These are phyloP conservation scores for Monosporascus sp. DNA, from an alignment of 2,329 filamentous ascomycete genomes.

Conservation along the genomic window DNA sequence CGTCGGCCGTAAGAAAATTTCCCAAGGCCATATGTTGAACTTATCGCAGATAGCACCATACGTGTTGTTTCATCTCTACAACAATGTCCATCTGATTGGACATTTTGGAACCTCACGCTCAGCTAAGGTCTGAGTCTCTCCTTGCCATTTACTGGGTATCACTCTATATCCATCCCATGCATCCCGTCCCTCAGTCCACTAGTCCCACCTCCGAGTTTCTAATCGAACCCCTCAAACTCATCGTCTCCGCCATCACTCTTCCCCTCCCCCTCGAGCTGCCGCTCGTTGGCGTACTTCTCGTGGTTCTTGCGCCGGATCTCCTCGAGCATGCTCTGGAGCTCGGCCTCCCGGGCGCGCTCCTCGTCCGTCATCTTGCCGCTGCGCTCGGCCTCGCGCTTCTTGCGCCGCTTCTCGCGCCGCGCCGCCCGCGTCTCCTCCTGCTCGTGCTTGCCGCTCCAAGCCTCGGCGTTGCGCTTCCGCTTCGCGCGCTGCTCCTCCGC, in stretches of 20 bases:
- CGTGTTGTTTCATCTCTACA: too few species aligned
- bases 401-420: constrained; percentile 59
- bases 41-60: too few species aligned
- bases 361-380: constrained; percentile 64
- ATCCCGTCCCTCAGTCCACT: constrained; percentile 5
- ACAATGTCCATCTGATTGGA: too few species aligned
- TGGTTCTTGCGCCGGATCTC: constrained; percentile 56
- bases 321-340: constrained; percentile 60
- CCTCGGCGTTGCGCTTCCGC: constrained; percentile 58
- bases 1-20: too few species aligned
- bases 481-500: constrained; percentile 38
- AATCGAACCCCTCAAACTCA: constrained; percentile 57
- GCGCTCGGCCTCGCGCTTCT: constrained; percentile 58
- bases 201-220: background rate
- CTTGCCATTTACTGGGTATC: too few species aligned
- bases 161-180: background rate
- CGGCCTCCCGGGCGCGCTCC: constrained; percentile 57
- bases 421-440: constrained; percentile 57
- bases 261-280: constrained; percentile 19
- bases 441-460: constrained; percentile 70
- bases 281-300: constrained; percentile 34
- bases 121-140: too few species aligned
- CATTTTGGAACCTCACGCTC: too few species aligned
- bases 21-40: too few species aligned
- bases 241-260: constrained; percentile 24